Evolutionary conservation across 345 rosid genomes (phyloP), one percentile per base, ranked within the genome.

Genomic region (Capsella bursapastoris): DNA sequence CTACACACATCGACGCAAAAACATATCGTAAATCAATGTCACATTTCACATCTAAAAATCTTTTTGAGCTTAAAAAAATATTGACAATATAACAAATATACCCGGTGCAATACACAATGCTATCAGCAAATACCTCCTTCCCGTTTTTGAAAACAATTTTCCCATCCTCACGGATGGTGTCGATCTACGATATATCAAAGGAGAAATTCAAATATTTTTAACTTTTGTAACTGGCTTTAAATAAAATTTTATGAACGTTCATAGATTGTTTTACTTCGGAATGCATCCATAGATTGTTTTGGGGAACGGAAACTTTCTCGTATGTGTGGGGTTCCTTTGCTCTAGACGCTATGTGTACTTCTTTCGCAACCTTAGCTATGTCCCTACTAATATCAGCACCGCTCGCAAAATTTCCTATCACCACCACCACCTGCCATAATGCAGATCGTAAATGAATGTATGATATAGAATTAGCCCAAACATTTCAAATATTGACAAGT

Each of bases 371-470:
- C 4, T 48, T 59, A 56, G 90, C 85, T 71, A 82, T 63, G 35
- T 92, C 97, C 77, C 85, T 76, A 10, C 89, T 84, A 64, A 89
- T 82, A 75, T 89, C 93, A 40, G 31, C 60, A 4, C 85, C 88
- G 66, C 93, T 91, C 7, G 83, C 37, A 9, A 88, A 71, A 72
- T 74, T 78, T 62, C 93, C 92, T 22, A 91, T 87, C 82, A 87
- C 44, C 74, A 91, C 66, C 52, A 78, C 89, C 59, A 84, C 85
- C 97, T 89, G 0, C 18, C 52, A 48, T 7, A 47, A 15, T 6
- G 8, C 9, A 15, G 25, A 0, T 48, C 0, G 10, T 48, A 48
- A 48, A 47, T 47, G 22, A 15, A 47, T 15, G 6, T 47, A 47
- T n/a, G 51, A 47, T 47, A 47, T 47, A n/a, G 22, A 3, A 47